Evolutionary conservation across 805 yeast genomes (phyloP).

Genomic region (Metschnikowia chrysomelidarum): DNA sequence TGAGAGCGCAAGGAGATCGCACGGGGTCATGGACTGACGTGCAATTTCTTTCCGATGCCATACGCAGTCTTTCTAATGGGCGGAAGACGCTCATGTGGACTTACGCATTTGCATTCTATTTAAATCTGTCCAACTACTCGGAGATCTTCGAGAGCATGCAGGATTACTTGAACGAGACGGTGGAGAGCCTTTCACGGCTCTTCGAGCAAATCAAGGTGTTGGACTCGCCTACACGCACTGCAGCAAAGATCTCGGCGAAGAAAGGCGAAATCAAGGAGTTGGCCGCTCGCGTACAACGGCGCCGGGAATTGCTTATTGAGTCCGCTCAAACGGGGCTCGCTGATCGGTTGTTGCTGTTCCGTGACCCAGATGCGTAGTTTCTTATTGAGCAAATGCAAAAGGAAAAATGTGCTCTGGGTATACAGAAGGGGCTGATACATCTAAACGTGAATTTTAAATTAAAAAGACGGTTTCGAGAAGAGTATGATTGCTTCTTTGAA

Average conservation of each 20-base stretch:
- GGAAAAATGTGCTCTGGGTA: too few relatives aligned
- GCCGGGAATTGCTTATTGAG: conserved; percentile 42
- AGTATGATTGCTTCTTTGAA: too few relatives aligned
- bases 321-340: conserved; percentile 43
- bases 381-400: too few relatives aligned
- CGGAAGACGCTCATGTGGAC: conserved; percentile 88
- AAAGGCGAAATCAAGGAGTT: conserved; percentile 41
- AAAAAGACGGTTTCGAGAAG: too few relatives aligned
- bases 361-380: too few relatives aligned
- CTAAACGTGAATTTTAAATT: too few relatives aligned
- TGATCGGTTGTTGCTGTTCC: conserved; percentile 30
- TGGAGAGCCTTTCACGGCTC: conserved; percentile 65
- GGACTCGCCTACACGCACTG: conserved; percentile 24
- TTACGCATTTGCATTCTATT: conserved; percentile 73
- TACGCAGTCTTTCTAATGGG: conserved; percentile 60
- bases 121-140: conserved; percentile 52
- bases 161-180: conserved; percentile 57
- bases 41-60: conserved; percentile 75
- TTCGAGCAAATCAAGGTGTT: conserved; percentile 44
- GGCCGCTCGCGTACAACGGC: conserved; percentile 40
- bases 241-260: conserved; percentile 32
- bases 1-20: conserved; percentile 43
- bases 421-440: too few relatives aligned
- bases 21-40: conserved; percentile 78
- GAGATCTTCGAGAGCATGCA: conserved; percentile 72